Percentiles rank a stretch among this genome's conserved stretches.
Conservation (phyloP, 2,329 filamentous ascomycete genomes). For the Anisogramma anomala region DNA sequence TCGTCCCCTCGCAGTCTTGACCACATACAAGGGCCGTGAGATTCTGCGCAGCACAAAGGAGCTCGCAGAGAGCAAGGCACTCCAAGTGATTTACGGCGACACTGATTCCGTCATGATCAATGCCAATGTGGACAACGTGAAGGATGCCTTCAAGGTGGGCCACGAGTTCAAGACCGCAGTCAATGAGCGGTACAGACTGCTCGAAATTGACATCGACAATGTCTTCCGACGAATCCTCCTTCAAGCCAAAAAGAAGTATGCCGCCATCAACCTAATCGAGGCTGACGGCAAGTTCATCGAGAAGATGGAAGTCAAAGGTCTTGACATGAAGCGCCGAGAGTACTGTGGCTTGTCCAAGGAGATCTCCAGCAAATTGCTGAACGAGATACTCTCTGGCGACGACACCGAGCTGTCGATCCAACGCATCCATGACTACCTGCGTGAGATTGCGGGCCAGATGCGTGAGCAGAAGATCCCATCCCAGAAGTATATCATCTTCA, state of each 20-base stretch:
- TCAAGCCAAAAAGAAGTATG: constrained; percentile 99
- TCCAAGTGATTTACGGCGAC: constrained; percentile 97
- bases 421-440: constrained; percentile 86
- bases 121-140: constrained; percentile 87
- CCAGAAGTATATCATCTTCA: constrained; percentile 94
- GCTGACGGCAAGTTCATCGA: constrained; percentile 82
- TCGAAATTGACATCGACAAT: constrained; percentile 98
- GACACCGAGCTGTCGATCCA: constrained; percentile 79
- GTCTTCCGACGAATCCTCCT: constrained; percentile 86
- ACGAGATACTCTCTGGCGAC: constrained; percentile 88
- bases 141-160: constrained; percentile 81
- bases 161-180: constrained; percentile 91
- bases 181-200: constrained; percentile 81
- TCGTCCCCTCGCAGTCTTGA: constrained; percentile 85
- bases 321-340: constrained; percentile 95
- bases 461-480: constrained; percentile 62
- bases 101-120: constrained; percentile 99
- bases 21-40: constrained; percentile 93
- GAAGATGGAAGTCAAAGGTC: constrained; percentile 93
- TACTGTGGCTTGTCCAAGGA: constrained; percentile 95
- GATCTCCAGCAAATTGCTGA: constrained; percentile 78
- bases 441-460: constrained; percentile 78
- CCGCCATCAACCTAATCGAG: constrained; percentile 86
- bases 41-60: constrained; percentile 95
- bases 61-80: constrained; percentile 76